Conservation (phyloP, 345 rosid genomes). For the Gossypium thurberi region DNA sequence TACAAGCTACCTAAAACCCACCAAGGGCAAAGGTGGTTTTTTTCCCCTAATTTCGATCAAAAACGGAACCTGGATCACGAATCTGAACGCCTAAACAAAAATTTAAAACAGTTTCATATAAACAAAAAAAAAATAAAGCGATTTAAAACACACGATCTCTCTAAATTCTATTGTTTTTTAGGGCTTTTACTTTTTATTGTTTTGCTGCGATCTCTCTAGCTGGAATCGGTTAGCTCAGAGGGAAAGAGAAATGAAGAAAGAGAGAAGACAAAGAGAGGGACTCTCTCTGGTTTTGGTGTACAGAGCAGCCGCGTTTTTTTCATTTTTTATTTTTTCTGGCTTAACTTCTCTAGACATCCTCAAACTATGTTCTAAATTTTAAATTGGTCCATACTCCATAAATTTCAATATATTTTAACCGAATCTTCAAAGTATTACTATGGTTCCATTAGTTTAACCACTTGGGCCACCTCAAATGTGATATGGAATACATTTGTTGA, state of each 20-base stretch:
- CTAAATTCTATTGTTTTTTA: background rate
- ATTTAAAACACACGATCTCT: slow-evolving; percentile 5
- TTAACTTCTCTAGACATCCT: too few species aligned
- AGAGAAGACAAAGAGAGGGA: slow-evolving; percentile 15
- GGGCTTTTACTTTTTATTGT: slow-evolving; percentile 6
- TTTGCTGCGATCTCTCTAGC: slow-evolving; percentile 40
- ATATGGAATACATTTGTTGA: too few species aligned
- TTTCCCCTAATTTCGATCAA: slow-evolving; percentile 28
- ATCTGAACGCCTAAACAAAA: slow-evolving; percentile 16
- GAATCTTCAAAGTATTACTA: too few species aligned
- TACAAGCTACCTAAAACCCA: slow-evolving; percentile 25
- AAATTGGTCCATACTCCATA: too few species aligned
- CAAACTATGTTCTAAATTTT: too few species aligned
- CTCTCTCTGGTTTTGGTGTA: slow-evolving; percentile 38
- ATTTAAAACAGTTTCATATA: background rate
- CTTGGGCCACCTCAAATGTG: too few species aligned
- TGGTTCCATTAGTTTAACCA: too few species aligned
- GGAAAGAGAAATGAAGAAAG: background rate
- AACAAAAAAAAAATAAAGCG: background rate
- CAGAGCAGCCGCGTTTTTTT: slow-evolving; percentile 41
- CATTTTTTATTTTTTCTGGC: slow-evolving; percentile 5
- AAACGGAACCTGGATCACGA: slow-evolving; percentile 30
- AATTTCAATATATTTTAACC: too few species aligned
- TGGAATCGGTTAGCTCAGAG: slow-evolving; percentile 30
- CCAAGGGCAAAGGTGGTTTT: slow-evolving; percentile 27